Conservation (phyloP, 2,329 filamentous ascomycete genomes). For the Apiospora malaysiana region DNA sequence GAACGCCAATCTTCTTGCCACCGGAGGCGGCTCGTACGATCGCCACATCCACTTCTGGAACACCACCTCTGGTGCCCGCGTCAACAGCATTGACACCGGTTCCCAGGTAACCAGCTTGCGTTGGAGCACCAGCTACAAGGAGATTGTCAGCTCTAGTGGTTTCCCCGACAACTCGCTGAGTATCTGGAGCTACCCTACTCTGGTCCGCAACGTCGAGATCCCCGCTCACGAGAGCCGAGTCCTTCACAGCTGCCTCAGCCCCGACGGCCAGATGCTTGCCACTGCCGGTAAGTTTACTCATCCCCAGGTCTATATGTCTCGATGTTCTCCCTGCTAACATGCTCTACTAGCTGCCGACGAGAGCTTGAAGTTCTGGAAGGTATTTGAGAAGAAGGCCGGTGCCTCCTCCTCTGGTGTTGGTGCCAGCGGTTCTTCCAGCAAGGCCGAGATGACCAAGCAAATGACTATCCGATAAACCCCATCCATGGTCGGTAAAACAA, state of each 20-base stretch:
- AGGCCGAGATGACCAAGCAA: conserved; percentile 88
- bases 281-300: conserved; percentile 71
- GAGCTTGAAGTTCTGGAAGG: conserved; percentile 99
- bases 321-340: conserved; percentile 33
- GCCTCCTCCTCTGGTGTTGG: conserved; percentile 65
- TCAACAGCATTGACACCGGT: conserved; percentile 99
- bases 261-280: conserved; percentile 96
- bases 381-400: conserved; percentile 98
- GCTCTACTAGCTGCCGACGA: conserved; percentile 77
- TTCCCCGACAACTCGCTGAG: conserved; percentile 99
- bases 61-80: conserved; percentile 93
- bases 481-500: not conserved
- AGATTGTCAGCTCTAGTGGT: conserved; percentile 96
- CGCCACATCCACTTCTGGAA: conserved; percentile 99
- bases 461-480: conserved; percentile 81
- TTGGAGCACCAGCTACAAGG: conserved; percentile 96
- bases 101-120: conserved; percentile 95
- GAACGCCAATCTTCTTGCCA: conserved; percentile 96
- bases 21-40: conserved; percentile 94
- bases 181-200: conserved; percentile 98
- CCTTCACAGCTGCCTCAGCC: conserved; percentile 94
- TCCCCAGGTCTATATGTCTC: not conserved
- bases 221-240: conserved; percentile 97
- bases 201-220: conserved; percentile 97
- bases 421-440: conserved; percentile 71